These are phyloP conservation scores for Drechslerella stenobrocha DNA, from an alignment of 2,329 filamentous ascomycete species.

Conservation along the genomic window DNA sequence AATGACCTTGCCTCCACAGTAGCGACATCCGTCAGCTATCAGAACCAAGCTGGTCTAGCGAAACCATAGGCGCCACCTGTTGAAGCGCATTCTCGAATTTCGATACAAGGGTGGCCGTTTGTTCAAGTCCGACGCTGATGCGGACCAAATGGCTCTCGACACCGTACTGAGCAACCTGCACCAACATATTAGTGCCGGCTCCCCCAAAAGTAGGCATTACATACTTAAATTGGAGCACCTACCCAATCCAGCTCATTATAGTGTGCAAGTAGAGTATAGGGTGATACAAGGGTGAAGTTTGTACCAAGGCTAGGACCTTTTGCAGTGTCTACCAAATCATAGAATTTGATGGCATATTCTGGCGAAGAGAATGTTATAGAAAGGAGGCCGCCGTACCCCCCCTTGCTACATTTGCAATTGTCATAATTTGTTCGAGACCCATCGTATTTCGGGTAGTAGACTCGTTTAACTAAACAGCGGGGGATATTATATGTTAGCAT, in stretches of 20 bases:
- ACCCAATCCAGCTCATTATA: constrained; percentile 90
- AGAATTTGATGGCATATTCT: constrained; percentile 76
- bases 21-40: too few relatives aligned
- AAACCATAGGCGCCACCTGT: background rate
- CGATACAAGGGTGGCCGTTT: constrained; percentile 55
- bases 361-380: constrained; percentile 76
- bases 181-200: constrained; percentile 41
- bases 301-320: constrained; percentile 95
- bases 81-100: constrained; percentile 30
- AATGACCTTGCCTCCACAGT: too few relatives aligned
- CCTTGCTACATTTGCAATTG: constrained; percentile 69
- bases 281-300: constrained; percentile 90
- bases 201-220: background rate
- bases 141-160: constrained; percentile 79
- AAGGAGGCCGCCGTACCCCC: constrained; percentile 86
- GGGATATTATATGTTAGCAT: background rate
- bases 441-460: constrained; percentile 86
- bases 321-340: constrained; percentile 79
- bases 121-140: constrained; percentile 87
- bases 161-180: constrained; percentile 70
- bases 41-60: too few relatives aligned
- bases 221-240: constrained; percentile 53
- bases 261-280: constrained; percentile 89
- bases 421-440: constrained; percentile 75
- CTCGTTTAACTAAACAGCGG: constrained; percentile 67